phyloP scores from a whole-genome alignment of 2,329 filamentous ascomycete species.

The Mycosphaerella arachidis region DNA sequence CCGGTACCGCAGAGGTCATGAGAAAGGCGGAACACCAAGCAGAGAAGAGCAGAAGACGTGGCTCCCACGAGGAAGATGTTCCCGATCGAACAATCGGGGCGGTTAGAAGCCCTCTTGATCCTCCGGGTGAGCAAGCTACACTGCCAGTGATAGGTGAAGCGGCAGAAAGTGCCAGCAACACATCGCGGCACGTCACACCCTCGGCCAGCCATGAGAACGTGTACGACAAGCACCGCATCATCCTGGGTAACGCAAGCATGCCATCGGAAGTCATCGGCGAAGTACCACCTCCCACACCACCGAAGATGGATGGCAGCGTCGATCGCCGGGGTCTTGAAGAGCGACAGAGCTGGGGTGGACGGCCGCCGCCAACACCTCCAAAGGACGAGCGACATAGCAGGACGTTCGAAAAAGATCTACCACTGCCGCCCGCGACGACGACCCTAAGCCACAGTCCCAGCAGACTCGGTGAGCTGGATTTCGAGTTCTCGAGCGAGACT shows the following conservation, averaged over 20 bases:
- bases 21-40: conserved; percentile 58
- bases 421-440: conserved; percentile 17
- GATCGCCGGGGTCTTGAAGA: conserved; percentile 18
- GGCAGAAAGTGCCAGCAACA: conserved; percentile 66
- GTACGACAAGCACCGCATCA: conserved; percentile 4
- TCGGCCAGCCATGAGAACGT: conserved; percentile 23
- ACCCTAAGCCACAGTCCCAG: conserved; percentile 19
- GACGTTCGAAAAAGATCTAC: conserved; percentile 26
- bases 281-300: conserved; percentile 31
- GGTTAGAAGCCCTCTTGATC: conserved; percentile 49
- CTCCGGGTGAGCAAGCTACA: conserved; percentile 53
- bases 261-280: conserved; percentile 25
- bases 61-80: conserved; percentile 50
- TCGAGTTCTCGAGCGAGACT: conserved; percentile 4
- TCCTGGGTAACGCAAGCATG: conserved; percentile 27
- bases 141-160: conserved; percentile 87
- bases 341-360: conserved; percentile 24
- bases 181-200: conserved; percentile 19
- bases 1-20: conserved; percentile 52
- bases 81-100: conserved; percentile 59
- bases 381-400: conserved; percentile 31
- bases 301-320: conserved; percentile 26
- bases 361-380: conserved; percentile 44
- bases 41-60: conserved; percentile 52
- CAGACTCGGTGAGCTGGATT: conserved; percentile 11